These are phyloP conservation scores for Cladophialophora psammophila DNA, from an alignment of 2,329 filamentous ascomycete species.

Conservation along the genomic window DNA sequence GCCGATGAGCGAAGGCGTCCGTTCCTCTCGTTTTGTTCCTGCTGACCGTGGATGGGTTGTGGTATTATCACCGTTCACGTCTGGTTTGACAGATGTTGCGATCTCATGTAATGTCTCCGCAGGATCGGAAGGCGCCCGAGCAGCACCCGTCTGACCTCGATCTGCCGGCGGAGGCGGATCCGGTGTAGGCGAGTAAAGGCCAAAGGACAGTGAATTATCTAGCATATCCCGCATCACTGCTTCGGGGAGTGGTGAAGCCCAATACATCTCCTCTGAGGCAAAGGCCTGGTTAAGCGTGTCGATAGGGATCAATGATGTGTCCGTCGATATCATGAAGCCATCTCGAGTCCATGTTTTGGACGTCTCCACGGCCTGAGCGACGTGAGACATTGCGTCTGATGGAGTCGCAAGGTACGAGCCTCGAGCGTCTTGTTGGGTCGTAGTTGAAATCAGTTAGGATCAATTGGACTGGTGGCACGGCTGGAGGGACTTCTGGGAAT, in stretches of 20 bases:
- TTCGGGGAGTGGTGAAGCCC: slow-evolving; percentile 63
- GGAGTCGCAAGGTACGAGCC: background rate
- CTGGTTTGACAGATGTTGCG: slow-evolving; percentile 16
- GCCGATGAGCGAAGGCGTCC: slow-evolving; percentile 52
- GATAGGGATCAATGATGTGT: slow-evolving; percentile 63
- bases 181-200: slow-evolving; percentile 56
- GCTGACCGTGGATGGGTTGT: slow-evolving; percentile 27
- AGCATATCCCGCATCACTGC: slow-evolving; percentile 60
- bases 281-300: slow-evolving; percentile 64
- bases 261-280: slow-evolving; percentile 66
- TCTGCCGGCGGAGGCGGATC: slow-evolving; percentile 15
- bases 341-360: slow-evolving; percentile 43
- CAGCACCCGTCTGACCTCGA: slow-evolving; percentile 14
- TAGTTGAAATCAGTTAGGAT: background rate
- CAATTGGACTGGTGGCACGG: background rate
- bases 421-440: background rate
- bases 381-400: slow-evolving; percentile 15
- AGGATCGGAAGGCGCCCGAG: slow-evolving; percentile 31
- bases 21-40: slow-evolving; percentile 35
- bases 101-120: slow-evolving; percentile 28
- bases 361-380: background rate
- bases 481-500: background rate
- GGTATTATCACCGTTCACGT: background rate
- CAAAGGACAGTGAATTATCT: slow-evolving; percentile 66
- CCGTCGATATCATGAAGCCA: slow-evolving; percentile 68